Conservation (phyloP, 352 stramenopile species). For the Phytopythium delawarense region DNA sequence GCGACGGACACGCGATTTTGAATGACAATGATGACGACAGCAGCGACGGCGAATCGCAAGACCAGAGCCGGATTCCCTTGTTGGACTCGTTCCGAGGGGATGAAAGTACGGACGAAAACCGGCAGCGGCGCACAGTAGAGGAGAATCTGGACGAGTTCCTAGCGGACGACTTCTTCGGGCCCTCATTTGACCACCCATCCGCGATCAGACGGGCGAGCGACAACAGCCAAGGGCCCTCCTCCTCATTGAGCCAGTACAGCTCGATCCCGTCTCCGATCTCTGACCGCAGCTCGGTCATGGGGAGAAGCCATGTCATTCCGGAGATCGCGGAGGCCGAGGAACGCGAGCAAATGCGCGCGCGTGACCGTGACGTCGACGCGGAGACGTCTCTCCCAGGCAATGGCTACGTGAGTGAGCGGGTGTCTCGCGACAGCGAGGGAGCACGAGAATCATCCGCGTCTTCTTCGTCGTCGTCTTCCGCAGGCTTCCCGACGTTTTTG, state of each 20-base stretch:
- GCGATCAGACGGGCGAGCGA: background rate
- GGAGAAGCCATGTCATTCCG: conserved; percentile 35
- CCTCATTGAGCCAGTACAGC: conserved; percentile 6
- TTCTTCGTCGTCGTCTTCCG: conserved; percentile 23
- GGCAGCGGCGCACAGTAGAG: conserved; percentile 25
- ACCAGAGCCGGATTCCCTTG: conserved; percentile 59
- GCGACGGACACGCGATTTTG: conserved; percentile 19
- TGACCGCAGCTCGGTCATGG: background rate
- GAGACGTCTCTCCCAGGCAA: background rate
- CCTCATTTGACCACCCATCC: conserved; percentile 29
- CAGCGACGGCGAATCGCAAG: conserved; percentile 24
- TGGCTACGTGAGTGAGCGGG: background rate
- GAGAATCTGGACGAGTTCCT: conserved; percentile 46
- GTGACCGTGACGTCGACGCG: conserved; percentile 14
- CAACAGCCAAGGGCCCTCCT: background rate
- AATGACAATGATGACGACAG: conserved; percentile 25
- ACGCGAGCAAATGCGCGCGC: conserved; percentile 10
- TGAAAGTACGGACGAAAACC: conserved; percentile 16
- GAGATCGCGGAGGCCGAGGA: conserved; percentile 63
- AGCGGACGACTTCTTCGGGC: conserved; percentile 63
- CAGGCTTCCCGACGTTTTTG: conserved; percentile 37
- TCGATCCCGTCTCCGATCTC: conserved; percentile 7
- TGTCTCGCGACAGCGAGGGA: background rate
- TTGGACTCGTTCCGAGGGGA: conserved; percentile 43
- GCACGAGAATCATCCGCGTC: conserved; percentile 21